Percentiles rank a stretch among this genome's conserved stretches.
These are phyloP conservation scores for Miscanthus lutarioriparius DNA, from an alignment of 176 grass and related monocot genomes.

Conservation along the genomic window DNA sequence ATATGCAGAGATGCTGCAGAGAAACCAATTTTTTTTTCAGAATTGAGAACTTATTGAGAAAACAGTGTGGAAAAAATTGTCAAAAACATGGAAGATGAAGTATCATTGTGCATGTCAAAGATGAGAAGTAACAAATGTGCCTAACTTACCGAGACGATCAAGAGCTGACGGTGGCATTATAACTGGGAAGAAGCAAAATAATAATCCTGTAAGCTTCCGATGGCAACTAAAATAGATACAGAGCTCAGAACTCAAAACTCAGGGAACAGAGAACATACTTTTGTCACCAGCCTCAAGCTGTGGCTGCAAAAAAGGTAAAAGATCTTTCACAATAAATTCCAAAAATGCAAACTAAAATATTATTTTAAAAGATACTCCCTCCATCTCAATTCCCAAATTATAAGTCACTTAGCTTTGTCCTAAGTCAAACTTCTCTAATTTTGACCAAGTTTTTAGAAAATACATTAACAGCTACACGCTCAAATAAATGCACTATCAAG, in stretches of 20 bases:
- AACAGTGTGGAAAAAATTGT: slow-evolving; percentile 2
- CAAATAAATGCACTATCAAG: background rate
- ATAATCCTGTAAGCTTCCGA: slow-evolving; percentile 16
- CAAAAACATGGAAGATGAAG: slow-evolving; percentile 12
- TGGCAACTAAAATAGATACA: slow-evolving; percentile 11
- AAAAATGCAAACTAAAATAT: slow-evolving; percentile 28
- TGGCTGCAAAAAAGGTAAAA: slow-evolving; percentile 64
- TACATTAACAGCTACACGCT: background rate
- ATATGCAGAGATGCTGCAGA: slow-evolving; percentile 89
- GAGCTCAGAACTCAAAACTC: slow-evolving; percentile 22
- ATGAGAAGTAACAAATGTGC: background rate
- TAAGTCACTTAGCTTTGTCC: background rate
- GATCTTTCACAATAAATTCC: slow-evolving; percentile 30
- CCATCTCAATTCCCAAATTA: background rate
- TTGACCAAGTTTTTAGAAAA: background rate
- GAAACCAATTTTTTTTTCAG: slow-evolving; percentile 18
- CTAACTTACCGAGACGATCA: slow-evolving; percentile 87
- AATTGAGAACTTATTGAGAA: background rate
- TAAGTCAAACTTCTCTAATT: background rate
- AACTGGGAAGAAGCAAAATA: slow-evolving; percentile 61
- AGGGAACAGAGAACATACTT: slow-evolving; percentile 58
- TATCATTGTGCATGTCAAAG: slow-evolving; percentile 10
- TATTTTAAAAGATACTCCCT: background rate
- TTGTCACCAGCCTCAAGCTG: slow-evolving; percentile 91
- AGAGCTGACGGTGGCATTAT: slow-evolving; percentile 99